phyloP scores from a whole-genome alignment of 352 stramenopile species.

The Phytopythium chamaehyphon region DNA sequence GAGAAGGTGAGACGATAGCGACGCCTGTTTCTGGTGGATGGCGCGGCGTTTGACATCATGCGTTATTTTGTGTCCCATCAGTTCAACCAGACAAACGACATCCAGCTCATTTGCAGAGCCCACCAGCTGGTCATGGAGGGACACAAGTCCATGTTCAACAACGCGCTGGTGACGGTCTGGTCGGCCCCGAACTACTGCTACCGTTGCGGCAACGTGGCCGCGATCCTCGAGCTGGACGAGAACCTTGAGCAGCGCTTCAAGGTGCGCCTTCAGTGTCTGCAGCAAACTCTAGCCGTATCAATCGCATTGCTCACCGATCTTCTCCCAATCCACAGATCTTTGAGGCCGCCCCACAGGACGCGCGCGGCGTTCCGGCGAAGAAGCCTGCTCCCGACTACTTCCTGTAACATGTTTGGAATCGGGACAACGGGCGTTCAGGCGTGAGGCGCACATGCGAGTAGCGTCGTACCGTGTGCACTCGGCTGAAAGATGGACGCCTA shows the following conservation, averaged over 20 bases:
- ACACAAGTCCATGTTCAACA: slow-evolving; percentile 96
- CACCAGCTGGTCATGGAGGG: slow-evolving; percentile 96
- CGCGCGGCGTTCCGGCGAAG: slow-evolving; percentile 95
- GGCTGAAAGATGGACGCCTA: too few relatives aligned
- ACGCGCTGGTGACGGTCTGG: slow-evolving; percentile 98
- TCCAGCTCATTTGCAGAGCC: slow-evolving; percentile 96
- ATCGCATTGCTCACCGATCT: slow-evolving; percentile 16
- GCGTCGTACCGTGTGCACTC: too few relatives aligned
- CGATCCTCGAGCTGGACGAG: slow-evolving; percentile 98
- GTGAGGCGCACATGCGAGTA: too few relatives aligned
- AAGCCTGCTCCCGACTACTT: slow-evolving; percentile 99
- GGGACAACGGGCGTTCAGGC: too few relatives aligned
- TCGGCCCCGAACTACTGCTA: slow-evolving; percentile 99
- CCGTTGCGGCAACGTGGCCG: slow-evolving; percentile 97
- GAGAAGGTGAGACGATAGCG: slow-evolving; percentile 71
- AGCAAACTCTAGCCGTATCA: neutral
- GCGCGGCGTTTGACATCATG: neutral
- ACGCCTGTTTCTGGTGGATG: slow-evolving; percentile 1
- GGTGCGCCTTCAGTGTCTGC: slow-evolving; percentile 31
- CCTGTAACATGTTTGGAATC: slow-evolving; percentile 72
- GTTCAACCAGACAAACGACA: slow-evolving; percentile 98
- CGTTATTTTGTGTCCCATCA: slow-evolving; percentile 15
- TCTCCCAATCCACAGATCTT: too few relatives aligned
- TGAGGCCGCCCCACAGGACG: slow-evolving; percentile 96
- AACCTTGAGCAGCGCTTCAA: slow-evolving; percentile 90